phyloP scores from a whole-genome alignment of 2,329 filamentous ascomycete genomes.

The Exophiala xenobiotica region DNA sequence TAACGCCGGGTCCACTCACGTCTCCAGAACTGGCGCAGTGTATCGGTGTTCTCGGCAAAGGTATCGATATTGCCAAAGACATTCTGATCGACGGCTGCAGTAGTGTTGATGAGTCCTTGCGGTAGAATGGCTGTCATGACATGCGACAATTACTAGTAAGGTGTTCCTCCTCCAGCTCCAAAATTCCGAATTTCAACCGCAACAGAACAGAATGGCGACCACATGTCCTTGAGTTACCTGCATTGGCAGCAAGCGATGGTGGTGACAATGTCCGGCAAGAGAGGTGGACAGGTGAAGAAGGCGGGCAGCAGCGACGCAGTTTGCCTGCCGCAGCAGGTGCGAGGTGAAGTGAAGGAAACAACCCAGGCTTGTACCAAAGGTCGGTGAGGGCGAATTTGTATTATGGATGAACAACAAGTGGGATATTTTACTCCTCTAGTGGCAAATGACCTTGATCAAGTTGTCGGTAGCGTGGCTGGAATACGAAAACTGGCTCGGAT shows the following conservation, averaged over 20 bases:
- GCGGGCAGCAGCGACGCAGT: neutral
- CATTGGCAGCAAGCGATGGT: neutral
- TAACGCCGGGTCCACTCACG: slow-evolving; percentile 37
- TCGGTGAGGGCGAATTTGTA: neutral
- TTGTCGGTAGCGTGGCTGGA: neutral
- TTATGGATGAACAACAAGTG: neutral
- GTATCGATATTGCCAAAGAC: slow-evolving; percentile 7
- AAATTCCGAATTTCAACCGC: slow-evolving; percentile 15
- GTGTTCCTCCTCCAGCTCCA: slow-evolving; percentile 14
- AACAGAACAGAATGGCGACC: slow-evolving; percentile 7
- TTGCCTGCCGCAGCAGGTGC: neutral
- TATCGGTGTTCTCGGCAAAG: slow-evolving; percentile 25
- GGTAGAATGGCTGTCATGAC: slow-evolving; percentile 27
- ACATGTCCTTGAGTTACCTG: slow-evolving; percentile 16
- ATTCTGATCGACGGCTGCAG: slow-evolving; percentile 13
- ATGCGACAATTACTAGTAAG: slow-evolving; percentile 14
- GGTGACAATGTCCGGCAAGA: neutral
- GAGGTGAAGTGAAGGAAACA: neutral
- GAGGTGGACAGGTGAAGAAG: neutral
- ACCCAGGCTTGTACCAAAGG: neutral
- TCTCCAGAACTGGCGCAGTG: slow-evolving; percentile 49
- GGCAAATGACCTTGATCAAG: neutral
- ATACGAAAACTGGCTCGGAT: neutral
- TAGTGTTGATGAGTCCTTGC: slow-evolving; percentile 21
- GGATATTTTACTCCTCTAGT: neutral